phyloP scores from a whole-genome alignment of 371 early-diverging fungal species.

The Mucor circinelloides region DNA sequence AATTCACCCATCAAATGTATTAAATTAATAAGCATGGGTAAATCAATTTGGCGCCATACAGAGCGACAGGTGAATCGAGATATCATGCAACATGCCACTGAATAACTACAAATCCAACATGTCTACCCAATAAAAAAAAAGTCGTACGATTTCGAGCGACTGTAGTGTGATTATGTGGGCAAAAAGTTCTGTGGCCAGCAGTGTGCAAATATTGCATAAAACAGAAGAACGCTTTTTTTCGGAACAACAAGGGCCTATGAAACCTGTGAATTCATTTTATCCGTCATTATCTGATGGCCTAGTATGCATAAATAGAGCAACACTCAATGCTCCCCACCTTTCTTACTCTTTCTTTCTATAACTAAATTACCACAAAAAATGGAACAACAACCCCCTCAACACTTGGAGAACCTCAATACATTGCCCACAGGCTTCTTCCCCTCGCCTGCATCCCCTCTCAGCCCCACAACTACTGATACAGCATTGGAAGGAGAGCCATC shows the following conservation, averaged over 20 bases:
- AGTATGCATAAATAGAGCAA: background rate
- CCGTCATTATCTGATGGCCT: background rate
- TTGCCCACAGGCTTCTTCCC: conserved; percentile 20
- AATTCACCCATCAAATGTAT: background rate
- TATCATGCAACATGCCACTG: background rate
- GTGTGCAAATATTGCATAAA: background rate
- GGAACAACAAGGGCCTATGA: background rate
- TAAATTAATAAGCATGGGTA: background rate
- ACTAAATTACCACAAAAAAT: background rate
- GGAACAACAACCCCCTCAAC: background rate
- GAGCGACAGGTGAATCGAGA: background rate
- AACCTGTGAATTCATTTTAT: background rate
- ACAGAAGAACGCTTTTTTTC: background rate
- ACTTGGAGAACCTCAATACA: background rate
- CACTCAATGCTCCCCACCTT: too few species aligned
- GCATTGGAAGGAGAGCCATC: background rate
- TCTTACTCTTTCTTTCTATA: background rate
- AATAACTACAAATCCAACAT: background rate
- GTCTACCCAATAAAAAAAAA: background rate
- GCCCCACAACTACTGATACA: background rate
- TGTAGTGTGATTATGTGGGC: background rate
- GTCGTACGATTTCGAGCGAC: background rate
- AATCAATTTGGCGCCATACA: background rate
- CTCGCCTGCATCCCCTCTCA: conserved; percentile 4
- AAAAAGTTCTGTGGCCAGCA: background rate